Percentiles rank a stretch among this genome's conserved stretches.
These are phyloP conservation scores for Chrysoporthe deuterocubensis DNA, from an alignment of 2,329 filamentous ascomycete species.

Conservation along the genomic window DNA sequence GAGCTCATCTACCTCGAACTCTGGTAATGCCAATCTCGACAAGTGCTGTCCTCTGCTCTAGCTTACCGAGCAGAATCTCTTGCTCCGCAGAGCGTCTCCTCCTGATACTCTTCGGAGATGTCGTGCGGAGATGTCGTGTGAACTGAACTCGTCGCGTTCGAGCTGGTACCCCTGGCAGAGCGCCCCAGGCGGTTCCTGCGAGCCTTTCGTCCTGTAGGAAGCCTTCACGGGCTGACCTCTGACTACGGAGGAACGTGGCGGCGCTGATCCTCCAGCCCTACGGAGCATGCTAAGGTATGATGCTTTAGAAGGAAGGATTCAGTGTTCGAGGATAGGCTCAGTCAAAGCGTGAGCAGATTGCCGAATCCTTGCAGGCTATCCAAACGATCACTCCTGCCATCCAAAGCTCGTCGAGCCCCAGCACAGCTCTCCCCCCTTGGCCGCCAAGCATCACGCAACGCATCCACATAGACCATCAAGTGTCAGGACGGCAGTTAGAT, in stretches of 20 bases:
- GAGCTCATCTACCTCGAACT: not conserved
- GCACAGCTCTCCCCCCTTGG: not conserved
- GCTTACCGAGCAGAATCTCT: not conserved
- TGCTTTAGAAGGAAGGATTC: not conserved
- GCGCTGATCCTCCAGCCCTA: slow-evolving; percentile 3
- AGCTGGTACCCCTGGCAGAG: not conserved
- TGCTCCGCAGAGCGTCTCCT: not conserved
- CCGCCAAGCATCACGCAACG: not conserved
- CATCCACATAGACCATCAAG: not conserved
- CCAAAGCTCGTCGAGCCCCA: not conserved
- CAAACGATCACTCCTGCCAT: not conserved
- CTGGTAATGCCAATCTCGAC: not conserved
- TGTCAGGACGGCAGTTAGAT: not conserved
- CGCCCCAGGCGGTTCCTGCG: not conserved
- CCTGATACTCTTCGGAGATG: not conserved
- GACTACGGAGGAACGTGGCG: not conserved
- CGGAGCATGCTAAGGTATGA: not conserved
- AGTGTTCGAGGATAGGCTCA: slow-evolving; percentile 1
- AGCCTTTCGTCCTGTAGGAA: not conserved
- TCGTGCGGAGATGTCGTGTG: not conserved
- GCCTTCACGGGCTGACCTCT: not conserved
- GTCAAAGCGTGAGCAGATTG: not conserved
- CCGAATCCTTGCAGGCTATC: not conserved
- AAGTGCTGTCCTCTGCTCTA: not conserved
- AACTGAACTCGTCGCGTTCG: not conserved